Conservation (phyloP, 805 yeast genomes). For the Pichia cabralensis region DNA sequence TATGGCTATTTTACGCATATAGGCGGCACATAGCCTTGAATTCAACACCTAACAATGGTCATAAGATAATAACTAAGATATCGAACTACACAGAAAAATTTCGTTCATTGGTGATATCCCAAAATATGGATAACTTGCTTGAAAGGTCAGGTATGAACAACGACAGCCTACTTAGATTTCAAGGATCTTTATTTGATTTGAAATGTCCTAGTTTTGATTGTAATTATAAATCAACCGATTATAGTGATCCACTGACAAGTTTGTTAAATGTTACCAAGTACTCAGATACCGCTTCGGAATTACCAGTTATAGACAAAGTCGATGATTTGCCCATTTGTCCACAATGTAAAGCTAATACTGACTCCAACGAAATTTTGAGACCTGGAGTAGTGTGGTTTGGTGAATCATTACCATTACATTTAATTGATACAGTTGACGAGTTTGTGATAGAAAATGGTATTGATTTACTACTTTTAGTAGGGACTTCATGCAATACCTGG, state of each 20-base stretch:
- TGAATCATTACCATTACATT: conserved; percentile 63
- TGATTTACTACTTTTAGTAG: conserved; percentile 73
- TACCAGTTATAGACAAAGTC: conserved; percentile 32
- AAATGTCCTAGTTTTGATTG: conserved; percentile 73
- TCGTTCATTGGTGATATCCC: conserved; percentile 60
- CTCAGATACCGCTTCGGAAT: conserved; percentile 4
- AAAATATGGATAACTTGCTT: conserved; percentile 73
- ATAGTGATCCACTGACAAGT: conserved; percentile 47
- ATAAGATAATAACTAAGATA: conserved; percentile 55
- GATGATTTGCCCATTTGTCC: conserved; percentile 70
- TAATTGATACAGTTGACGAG: conserved; percentile 59
- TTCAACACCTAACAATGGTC: conserved; percentile 70
- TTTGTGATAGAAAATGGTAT: conserved; percentile 48
- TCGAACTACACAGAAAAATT: conserved; percentile 28
- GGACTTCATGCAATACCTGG: conserved; percentile 80
- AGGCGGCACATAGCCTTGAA: conserved; percentile 54
- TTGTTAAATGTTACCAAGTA: conserved; percentile 10
- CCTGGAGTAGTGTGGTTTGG: conserved; percentile 97
- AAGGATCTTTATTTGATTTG: conserved; percentile 68
- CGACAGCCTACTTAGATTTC: conserved; percentile 52
- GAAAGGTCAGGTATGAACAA: conserved; percentile 53
- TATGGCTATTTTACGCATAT: conserved; percentile 81
- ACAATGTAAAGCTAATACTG: conserved; percentile 34
- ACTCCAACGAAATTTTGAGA: conserved; percentile 54
- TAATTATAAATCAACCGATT: conserved; percentile 40